Conservation (phyloP, 139 green algal genomes). For the Yamagishiella unicocca region DNA sequence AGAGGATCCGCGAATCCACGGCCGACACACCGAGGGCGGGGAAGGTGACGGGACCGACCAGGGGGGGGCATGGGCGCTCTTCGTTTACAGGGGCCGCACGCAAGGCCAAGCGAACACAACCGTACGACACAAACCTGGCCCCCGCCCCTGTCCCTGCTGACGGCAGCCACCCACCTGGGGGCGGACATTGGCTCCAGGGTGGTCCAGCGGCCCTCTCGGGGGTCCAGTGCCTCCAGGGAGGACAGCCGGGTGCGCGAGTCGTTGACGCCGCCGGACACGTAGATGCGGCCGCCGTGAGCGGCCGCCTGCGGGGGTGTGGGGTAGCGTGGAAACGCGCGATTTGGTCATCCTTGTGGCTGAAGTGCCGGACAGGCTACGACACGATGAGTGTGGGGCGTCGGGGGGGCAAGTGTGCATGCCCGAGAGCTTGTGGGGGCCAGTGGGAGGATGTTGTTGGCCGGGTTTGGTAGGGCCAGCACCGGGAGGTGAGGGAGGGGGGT, state of each 20-base stretch:
- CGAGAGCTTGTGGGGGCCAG: too few species aligned
- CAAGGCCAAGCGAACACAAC: neutral
- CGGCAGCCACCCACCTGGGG: conserved; percentile 23
- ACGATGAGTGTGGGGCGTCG: too few species aligned
- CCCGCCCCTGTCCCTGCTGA: neutral
- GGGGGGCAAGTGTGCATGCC: too few species aligned
- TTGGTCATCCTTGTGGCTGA: too few species aligned
- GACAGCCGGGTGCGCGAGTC: conserved; percentile 56
- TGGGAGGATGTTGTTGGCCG: too few species aligned
- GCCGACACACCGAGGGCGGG: neutral
- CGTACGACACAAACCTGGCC: neutral
- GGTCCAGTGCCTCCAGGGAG: conserved; percentile 75
- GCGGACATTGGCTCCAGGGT: conserved; percentile 59
- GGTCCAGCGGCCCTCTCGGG: conserved; percentile 72
- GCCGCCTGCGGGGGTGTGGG: conserved; percentile 22
- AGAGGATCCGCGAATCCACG: too few species aligned
- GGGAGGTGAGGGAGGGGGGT: too few species aligned
- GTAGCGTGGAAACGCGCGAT: too few species aligned
- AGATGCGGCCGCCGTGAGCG: conserved; percentile 67
- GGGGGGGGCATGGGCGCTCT: too few species aligned
- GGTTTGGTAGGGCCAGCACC: too few species aligned
- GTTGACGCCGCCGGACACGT: conserved; percentile 76
- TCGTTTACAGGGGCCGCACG: too few species aligned
- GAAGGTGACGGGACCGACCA: neutral
- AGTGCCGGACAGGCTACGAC: too few species aligned